Percentiles rank a stretch among this genome's conserved stretches.
Conservation (phyloP, 345 rosid species). For the Erysimum cheiranthoides region DNA sequence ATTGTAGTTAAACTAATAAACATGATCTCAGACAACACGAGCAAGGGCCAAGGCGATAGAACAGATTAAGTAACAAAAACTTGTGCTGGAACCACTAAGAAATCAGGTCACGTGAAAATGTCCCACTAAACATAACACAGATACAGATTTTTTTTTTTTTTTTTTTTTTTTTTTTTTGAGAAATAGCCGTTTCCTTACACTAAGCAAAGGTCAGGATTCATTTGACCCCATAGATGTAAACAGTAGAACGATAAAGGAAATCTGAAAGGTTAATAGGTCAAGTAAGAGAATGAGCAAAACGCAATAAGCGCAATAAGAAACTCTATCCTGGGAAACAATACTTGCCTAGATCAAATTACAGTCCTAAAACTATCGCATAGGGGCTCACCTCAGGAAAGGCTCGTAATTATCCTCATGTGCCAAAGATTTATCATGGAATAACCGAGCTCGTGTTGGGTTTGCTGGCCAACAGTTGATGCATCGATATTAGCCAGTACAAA, state of each 20-base stretch:
- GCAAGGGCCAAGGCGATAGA: slow-evolving; percentile 4
- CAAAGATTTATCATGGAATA: slow-evolving; percentile 87
- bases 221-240: slow-evolving; percentile 6
- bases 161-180: not conserved
- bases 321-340: too few relatives aligned
- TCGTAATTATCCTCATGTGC: slow-evolving; percentile 79
- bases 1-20: not conserved
- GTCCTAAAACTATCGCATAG: slow-evolving; percentile 18
- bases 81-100: not conserved
- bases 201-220: not conserved
- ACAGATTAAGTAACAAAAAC: not conserved
- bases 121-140: not conserved
- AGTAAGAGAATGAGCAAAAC: not conserved
- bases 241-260: not conserved
- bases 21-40: slow-evolving; percentile 3
- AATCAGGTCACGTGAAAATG: not conserved
- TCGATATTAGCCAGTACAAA: slow-evolving; percentile 25
- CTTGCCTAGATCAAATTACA: not conserved
- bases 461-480: slow-evolving; percentile 56
- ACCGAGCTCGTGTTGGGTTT: slow-evolving; percentile 83
- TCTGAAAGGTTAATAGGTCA: not conserved
- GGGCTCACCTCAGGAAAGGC: slow-evolving; percentile 90
- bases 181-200: not conserved
- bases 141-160: not conserved
- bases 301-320: not conserved